Evolutionary conservation across 306 rosid genomes (phyloP), one percentile per base, ranked within the genome.

Genomic region (Amphicarpaea edgeworthii): DNA sequence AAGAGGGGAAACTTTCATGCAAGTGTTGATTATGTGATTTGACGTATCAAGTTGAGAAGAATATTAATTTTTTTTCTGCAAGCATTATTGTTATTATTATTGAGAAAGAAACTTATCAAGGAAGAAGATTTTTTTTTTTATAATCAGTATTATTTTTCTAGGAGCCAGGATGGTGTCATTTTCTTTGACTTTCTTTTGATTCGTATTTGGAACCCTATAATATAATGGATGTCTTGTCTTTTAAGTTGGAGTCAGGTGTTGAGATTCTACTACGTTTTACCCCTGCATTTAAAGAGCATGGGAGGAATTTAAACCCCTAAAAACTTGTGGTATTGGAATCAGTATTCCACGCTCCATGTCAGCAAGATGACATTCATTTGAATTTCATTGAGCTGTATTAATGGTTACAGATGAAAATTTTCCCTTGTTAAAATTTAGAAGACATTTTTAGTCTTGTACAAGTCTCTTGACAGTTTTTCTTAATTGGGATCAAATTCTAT

Each of bases 321-420:
- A 7, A 68, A 17, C 54, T 54, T 26, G 20, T 42, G 21, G 68
- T 60, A 67, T 42, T 46, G 45, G 55, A 78, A 11, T 59, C 24
- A 37, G 65, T 38, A 19, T 46, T 45, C 32, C 42, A 2, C 12
- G 21, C 71, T 37, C 51, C 50, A 15, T 73, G 28, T 37, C 49
- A 23, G 12, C 60, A 45, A 32, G 53, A 66, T n/a, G 26, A 32
- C 68, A 64, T 57, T 32, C 72, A 32, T 70, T 24, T 42, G 68
- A 66, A 61, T 57, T 59, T 57, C 55, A 61, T 67, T 58, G n/a
- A 72, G 68, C 53, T 51, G 53, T 46, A 4, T 74, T 65, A 66
- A n/a, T 59, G 70, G 8, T 75, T 53, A 21, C 15, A 0, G n/a
- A 51, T 70, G 20, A 0, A 30, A 16, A 42, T n/a, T 43, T 77